These are phyloP conservation scores for Claviceps monticola DNA, from an alignment of 2,329 filamentous ascomycete genomes.

Conservation along the genomic window DNA sequence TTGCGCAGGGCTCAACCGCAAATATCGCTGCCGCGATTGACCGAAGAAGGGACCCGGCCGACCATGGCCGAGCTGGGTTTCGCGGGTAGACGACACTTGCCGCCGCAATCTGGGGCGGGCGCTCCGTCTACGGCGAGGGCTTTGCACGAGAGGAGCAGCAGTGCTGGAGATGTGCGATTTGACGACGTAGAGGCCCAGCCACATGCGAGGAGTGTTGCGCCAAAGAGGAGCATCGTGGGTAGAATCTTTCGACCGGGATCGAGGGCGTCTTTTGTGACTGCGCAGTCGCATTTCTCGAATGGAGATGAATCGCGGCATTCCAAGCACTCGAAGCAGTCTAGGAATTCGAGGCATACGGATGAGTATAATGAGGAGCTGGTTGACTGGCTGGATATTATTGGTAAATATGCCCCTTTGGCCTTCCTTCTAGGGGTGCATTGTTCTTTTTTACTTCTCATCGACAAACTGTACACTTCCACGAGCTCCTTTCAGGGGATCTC, in stretches of 20 bases:
- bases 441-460: neutral
- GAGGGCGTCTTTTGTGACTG: neutral
- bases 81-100: conserved; percentile 5
- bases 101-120: conserved; percentile 12
- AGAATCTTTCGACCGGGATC: conserved; percentile 2
- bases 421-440: neutral
- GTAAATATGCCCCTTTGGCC: conserved; percentile 11
- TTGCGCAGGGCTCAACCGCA: conserved; percentile 20
- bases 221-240: conserved; percentile 4
- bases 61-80: conserved; percentile 21
- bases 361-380: conserved; percentile 26
- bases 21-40: conserved; percentile 23
- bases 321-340: too few species aligned
- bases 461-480: neutral
- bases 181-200: neutral
- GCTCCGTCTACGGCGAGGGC: conserved; percentile 14
- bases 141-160: neutral
- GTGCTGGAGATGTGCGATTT: neutral
- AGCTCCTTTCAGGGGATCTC: neutral
- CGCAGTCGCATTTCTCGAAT: conserved; percentile 1
- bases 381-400: conserved; percentile 26
- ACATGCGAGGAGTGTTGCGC: neutral
- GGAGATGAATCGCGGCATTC: conserved; percentile 1
- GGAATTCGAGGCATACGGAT: conserved; percentile 10
- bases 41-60: conserved; percentile 24